phyloP scores from a whole-genome alignment of 805 yeast species.

The Maudiozyma pseudohumilis region DNA sequence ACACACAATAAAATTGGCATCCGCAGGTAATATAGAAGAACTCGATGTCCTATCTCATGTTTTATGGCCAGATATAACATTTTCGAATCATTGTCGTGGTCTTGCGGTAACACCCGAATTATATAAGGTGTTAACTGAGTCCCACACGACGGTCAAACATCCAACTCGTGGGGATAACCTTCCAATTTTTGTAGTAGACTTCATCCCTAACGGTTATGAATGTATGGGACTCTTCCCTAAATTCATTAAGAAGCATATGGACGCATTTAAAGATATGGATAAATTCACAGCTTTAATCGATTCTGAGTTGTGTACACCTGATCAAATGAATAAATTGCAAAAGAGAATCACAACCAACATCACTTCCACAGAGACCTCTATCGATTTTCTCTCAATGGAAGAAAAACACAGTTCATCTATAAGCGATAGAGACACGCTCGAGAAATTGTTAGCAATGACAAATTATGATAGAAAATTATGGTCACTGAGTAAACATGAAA shows the following conservation, averaged over 20 bases:
- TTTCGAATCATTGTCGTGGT: conserved; percentile 18
- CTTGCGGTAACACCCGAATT: conserved; percentile 13
- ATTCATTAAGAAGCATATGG: conserved; percentile 9
- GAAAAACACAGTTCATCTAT: background rate
- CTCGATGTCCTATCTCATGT: background rate
- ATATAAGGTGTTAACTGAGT: conserved; percentile 5
- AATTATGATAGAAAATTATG: conserved; percentile 8
- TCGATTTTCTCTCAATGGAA: too few relatives aligned
- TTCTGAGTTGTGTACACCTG: background rate
- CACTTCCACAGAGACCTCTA: too few relatives aligned
- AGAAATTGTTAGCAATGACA: conserved; percentile 5
- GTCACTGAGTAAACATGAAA: conserved; percentile 6
- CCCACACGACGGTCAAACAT: conserved; percentile 6
- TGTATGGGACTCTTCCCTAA: conserved; percentile 22
- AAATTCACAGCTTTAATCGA: conserved; percentile 7
- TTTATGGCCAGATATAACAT: conserved; percentile 15
- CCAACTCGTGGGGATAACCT: conserved; percentile 12
- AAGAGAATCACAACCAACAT: too few relatives aligned
- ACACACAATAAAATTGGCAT: conserved; percentile 3
- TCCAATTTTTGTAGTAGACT: conserved; percentile 8
- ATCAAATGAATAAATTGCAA: too few relatives aligned
- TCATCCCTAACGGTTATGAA: conserved; percentile 9
- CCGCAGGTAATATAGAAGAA: background rate
- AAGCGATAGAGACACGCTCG: conserved; percentile 4
- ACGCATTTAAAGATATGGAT: conserved; percentile 9